These are phyloP conservation scores for Cryptosporidium sp. DNA, from an alignment of 169 alveolate species.

Conservation along the genomic window DNA sequence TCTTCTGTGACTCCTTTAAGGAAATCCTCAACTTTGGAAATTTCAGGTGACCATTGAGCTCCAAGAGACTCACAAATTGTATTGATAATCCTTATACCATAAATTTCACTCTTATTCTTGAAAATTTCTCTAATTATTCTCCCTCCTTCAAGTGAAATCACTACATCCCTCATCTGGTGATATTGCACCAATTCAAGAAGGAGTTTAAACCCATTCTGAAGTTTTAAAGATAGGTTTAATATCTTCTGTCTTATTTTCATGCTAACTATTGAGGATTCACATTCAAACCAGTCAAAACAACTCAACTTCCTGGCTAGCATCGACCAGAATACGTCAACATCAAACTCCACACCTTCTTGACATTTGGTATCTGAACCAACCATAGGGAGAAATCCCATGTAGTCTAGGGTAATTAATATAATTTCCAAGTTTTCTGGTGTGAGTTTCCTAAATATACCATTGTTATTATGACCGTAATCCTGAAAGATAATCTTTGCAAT, in stretches of 20 bases:
- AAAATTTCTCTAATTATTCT: slow-evolving; percentile 46
- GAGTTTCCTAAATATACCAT: slow-evolving; percentile 33
- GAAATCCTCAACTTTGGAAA: slow-evolving; percentile 61
- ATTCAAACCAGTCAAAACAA: slow-evolving; percentile 63
- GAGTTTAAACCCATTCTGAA: slow-evolving; percentile 62
- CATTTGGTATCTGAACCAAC: slow-evolving; percentile 20
- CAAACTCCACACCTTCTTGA: slow-evolving; percentile 14
- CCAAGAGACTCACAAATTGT: slow-evolving; percentile 62
- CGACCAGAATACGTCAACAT: slow-evolving; percentile 58
- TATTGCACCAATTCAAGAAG: slow-evolving; percentile 56
- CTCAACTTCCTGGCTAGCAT: slow-evolving; percentile 69
- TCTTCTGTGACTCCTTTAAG: slow-evolving; percentile 52
- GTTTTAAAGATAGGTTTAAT: slow-evolving; percentile 15
- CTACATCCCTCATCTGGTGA: slow-evolving; percentile 64
- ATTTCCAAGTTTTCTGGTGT: slow-evolving; percentile 18
- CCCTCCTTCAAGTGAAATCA: slow-evolving; percentile 68
- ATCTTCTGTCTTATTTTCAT: slow-evolving; percentile 26
- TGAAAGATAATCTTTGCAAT: slow-evolving; percentile 55
- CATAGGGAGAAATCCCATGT: slow-evolving; percentile 66
- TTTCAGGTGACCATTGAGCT: slow-evolving; percentile 70
- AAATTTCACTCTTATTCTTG: slow-evolving; percentile 37
- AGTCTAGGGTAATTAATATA: slow-evolving; percentile 46
- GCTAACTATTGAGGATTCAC: slow-evolving; percentile 28
- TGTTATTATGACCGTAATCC: slow-evolving; percentile 1
- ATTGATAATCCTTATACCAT: slow-evolving; percentile 35